Evolutionary conservation across 2,329 filamentous ascomycete genomes (phyloP), one percentile per base, ranked within the genome.

Genomic region (Fusarium agapanthi): DNA sequence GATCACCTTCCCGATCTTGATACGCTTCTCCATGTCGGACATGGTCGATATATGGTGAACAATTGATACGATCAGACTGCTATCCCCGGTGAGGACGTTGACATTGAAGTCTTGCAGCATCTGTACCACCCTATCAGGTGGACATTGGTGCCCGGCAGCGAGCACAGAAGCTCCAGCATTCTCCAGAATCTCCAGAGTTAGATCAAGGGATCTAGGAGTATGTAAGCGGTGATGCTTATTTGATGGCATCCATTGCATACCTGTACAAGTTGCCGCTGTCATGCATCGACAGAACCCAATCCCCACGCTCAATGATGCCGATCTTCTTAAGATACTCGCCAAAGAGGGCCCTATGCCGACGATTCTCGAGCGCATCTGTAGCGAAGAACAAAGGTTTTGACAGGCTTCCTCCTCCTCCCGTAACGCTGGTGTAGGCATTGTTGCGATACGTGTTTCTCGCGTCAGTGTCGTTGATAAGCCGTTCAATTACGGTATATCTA

Each of bases 251-350:
- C 14, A 6, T 34, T 1, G 24, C 61, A 12, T 68, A 84, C 81
- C 84, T 79, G 58, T 86, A 86, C 0, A 85, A 75, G 20, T 74
- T 55, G 0, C 83, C 82, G 2, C 73, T 73, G 5, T 64, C 73
- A 61, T 86, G 84, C 4, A 78, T 78, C 2, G 83, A 80, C 32
- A 85, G 24, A 9, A 83, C 78, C 79, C 83, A 83, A 65, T 86
- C 84, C 0, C 77, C 77, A 1, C 74, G 72, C 10, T 78, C 70
- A 3, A 85, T 69, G 0, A 84, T 24, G 1, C 80, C 77, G 8
- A 75, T 75, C 0, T 54, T 70, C 5, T 57, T 72, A 6, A 85
- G 65, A 14, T 85, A 77, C 0, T 73, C 58, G 0, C 83, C 83
- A 18, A 81, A 79, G 0, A 69, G 64, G 8, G 78, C 77, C 48